phyloP scores from a whole-genome alignment of 805 yeast species.

The Candida schatavii region DNA sequence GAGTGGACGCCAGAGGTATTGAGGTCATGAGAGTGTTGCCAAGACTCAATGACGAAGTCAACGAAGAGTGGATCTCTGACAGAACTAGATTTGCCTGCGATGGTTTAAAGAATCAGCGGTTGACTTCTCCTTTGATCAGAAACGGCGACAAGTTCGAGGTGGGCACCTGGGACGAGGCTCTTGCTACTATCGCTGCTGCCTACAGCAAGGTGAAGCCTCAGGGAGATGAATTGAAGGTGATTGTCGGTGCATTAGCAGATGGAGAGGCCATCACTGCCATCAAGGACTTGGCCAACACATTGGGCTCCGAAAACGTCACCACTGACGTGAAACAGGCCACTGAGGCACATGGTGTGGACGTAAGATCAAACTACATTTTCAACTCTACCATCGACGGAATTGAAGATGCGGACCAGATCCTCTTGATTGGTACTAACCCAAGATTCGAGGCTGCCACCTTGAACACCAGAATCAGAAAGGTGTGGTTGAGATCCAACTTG shows the following conservation, averaged over 20 bases:
- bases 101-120: constrained; percentile 81
- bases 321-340: constrained; percentile 63
- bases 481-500: constrained; percentile 67
- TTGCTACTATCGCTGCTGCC: constrained; percentile 64
- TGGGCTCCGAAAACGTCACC: constrained; percentile 79
- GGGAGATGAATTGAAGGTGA: constrained; percentile 73
- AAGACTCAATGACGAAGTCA: constrained; percentile 78
- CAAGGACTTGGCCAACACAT: constrained; percentile 71
- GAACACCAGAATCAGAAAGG: constrained; percentile 78
- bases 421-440: constrained; percentile 83
- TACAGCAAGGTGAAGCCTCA: constrained; percentile 52
- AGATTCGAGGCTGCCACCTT: constrained; percentile 88
- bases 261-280: constrained; percentile 80
- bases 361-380: constrained; percentile 77
- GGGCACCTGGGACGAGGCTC: constrained; percentile 87
- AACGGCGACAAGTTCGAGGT: constrained; percentile 65
- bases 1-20: constrained; percentile 84
- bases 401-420: constrained; percentile 78
- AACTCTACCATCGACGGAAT: constrained; percentile 77
- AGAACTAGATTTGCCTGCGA: constrained; percentile 84
- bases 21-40: constrained; percentile 88
- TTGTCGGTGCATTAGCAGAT: constrained; percentile 79
- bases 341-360: constrained; percentile 62
- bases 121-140: constrained; percentile 76
- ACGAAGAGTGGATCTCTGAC: constrained; percentile 91